Conservation (phyloP, 1,284 basidiomycete genomes). For the Takashimella tepidaria region DNA sequence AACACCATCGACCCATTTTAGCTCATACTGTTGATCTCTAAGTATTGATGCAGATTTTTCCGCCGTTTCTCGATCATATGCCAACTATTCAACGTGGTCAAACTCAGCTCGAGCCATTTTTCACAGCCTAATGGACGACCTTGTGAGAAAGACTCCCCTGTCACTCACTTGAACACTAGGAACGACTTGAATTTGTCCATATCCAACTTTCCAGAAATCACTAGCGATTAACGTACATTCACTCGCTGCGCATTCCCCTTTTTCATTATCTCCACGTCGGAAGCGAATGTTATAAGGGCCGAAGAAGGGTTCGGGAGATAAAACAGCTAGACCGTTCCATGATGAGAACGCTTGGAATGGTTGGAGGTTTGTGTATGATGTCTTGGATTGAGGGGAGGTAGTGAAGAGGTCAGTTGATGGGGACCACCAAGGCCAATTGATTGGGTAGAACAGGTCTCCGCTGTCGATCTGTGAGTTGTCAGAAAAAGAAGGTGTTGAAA, state of each 20-base stretch:
- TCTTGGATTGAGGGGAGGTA: conserved; percentile 24
- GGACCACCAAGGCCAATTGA: conserved; percentile 38
- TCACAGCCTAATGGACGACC: background rate
- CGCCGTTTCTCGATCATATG: conserved; percentile 41
- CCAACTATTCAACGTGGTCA: conserved; percentile 29
- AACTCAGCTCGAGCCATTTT: too few relatives aligned
- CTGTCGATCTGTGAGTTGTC: conserved; percentile 29
- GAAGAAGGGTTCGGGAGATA: conserved; percentile 39
- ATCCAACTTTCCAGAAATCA: conserved; percentile 45
- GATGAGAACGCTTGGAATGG: conserved; percentile 47
- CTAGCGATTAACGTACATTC: conserved; percentile 43
- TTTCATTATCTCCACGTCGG: conserved; percentile 25
- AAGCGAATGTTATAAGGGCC: conserved; percentile 37
- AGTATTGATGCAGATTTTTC: conserved; percentile 27
- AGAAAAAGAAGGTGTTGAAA: background rate
- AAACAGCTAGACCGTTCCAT: conserved; percentile 46
- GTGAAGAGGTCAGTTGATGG: conserved; percentile 41
- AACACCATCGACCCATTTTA: conserved; percentile 42
- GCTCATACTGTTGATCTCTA: conserved; percentile 14
- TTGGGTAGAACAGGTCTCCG: conserved; percentile 48
- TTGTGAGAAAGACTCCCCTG: background rate
- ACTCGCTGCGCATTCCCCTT: conserved; percentile 42
- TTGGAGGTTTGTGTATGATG: conserved; percentile 24
- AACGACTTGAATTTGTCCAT: conserved; percentile 42
- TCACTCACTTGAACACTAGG: conserved; percentile 42